phyloP scores from a whole-genome alignment of 2,329 filamentous ascomycete species.

The Alternaria gaisen region DNA sequence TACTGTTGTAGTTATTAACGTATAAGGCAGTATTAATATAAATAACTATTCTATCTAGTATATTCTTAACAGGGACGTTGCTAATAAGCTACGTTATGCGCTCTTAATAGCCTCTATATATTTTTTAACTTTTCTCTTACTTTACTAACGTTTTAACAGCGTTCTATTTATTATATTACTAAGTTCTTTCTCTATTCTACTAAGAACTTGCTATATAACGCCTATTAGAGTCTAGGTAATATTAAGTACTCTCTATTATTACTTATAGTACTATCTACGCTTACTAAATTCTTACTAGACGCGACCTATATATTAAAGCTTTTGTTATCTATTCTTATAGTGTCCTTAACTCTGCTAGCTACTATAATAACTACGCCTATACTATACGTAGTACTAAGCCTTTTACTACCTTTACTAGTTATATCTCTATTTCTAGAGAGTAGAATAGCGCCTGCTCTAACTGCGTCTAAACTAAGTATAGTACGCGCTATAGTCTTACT shows the following conservation, averaged over 20 bases:
- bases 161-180: no score
- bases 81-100: not conserved
- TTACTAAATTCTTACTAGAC: not conserved
- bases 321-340: not conserved
- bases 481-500: no score
- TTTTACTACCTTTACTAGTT: no score
- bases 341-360: no score
- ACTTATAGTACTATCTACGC: not conserved
- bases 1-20: not conserved
- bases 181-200: no score
- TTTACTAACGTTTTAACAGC: not conserved
- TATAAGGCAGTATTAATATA: not conserved
- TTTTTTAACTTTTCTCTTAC: not conserved
- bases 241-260: not conserved
- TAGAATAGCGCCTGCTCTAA: no score
- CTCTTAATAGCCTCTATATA: not conserved
- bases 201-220: no score
- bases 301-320: not conserved
- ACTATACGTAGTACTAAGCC: no score
- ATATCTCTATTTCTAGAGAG: no score
- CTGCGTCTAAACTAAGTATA: no score
- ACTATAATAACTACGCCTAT: no score
- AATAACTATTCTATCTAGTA: not conserved
- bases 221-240: not conserved
- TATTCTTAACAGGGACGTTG: not conserved